A percentile compares a stretch with the other conserved stretches of the same genome.
Evolutionary conservation across 306 rosid species (phyloP).

Genomic region (Cajanus cajan): DNA sequence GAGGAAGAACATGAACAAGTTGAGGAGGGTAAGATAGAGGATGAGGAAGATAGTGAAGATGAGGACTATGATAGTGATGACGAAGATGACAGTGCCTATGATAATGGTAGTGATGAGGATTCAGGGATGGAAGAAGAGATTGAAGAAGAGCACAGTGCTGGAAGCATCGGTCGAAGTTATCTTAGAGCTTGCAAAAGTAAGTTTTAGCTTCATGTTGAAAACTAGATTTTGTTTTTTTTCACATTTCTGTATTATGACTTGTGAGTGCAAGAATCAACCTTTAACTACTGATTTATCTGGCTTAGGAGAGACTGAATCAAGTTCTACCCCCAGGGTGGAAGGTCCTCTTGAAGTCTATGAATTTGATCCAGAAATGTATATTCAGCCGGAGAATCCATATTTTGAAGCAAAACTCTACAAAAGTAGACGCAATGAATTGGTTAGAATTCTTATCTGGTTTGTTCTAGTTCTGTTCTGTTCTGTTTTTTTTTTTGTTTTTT

Average conservation of each 20-base stretch:
- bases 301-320: background rate
- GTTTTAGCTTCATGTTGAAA: background rate
- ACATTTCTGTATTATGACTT: background rate
- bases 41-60: background rate
- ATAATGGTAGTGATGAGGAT: background rate
- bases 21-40: background rate
- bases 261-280: background rate
- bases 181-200: background rate
- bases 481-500: no score
- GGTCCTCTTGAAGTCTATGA: background rate
- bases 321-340: background rate
- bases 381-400: slow-evolving; percentile 16
- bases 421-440: slow-evolving; percentile 29
- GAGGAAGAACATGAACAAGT: background rate
- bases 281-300: slow-evolving; percentile 7
- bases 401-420: background rate
- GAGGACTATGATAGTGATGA: background rate
- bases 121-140: background rate
- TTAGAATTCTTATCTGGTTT: slow-evolving; percentile 6
- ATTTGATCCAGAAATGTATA: slow-evolving; percentile 4
- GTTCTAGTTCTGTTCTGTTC: background rate
- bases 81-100: background rate
- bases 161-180: background rate
- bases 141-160: background rate
- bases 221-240: background rate